Percentiles rank a stretch among this genome's conserved stretches.
Evolutionary conservation across 306 rosid genomes (phyloP).

Genomic region (Echinosophora koreensis): DNA sequence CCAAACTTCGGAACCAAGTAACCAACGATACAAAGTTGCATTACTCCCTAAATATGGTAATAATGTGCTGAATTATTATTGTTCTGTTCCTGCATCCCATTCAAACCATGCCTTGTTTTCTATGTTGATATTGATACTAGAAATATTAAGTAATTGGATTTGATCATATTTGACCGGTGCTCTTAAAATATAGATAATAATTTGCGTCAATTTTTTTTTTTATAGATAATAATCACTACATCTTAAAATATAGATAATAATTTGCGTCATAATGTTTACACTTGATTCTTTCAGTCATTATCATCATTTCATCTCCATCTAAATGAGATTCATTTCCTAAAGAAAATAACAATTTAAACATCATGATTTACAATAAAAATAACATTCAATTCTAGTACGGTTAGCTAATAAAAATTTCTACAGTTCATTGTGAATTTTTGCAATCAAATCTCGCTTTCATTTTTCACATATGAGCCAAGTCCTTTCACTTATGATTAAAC

Average conservation of each 20-base stretch:
- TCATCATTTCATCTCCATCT: not conserved
- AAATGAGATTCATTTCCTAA: not conserved
- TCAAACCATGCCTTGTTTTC: conserved; percentile 23
- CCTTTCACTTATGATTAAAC: no score
- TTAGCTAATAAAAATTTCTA: no score
- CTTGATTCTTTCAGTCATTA: not conserved
- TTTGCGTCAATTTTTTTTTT: no score
- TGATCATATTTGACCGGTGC: not conserved
- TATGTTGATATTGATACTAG: not conserved
- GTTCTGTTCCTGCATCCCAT: not conserved
- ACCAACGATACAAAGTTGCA: not conserved
- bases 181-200: not conserved
- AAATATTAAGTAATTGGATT: not conserved
- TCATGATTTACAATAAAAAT: not conserved
- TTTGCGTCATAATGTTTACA: no score
- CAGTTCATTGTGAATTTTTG: no score
- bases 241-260: not conserved
- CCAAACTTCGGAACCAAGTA: not conserved
- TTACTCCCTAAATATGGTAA: not conserved
- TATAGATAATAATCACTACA: no score
- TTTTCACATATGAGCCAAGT: no score
- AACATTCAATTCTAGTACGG: no score
- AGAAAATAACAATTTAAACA: not conserved
- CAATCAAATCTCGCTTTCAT: no score
- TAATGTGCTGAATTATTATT: not conserved